Evolutionary conservation across 805 yeast species (phyloP).

Genomic region (Ogataea parapolymorpha): DNA sequence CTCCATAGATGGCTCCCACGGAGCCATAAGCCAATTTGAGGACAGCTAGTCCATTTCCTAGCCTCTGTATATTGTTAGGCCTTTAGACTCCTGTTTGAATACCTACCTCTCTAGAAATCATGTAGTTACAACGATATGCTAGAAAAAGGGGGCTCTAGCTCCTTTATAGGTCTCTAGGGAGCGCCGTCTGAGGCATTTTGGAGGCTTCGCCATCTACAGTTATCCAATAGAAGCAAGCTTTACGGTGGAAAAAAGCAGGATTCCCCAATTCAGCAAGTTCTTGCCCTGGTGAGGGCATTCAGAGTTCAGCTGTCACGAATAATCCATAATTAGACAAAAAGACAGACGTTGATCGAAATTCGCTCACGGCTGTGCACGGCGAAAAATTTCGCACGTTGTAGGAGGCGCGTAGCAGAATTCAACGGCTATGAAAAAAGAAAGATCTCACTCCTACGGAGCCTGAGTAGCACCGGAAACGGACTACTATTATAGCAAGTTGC

Average conservation of each 20-base stretch:
- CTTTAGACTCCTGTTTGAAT: not conserved
- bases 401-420: not conserved
- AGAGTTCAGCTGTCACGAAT: not conserved
- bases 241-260: not conserved
- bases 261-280: not conserved
- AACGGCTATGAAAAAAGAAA: not conserved
- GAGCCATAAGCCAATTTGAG: conserved; percentile 27
- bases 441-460: no score
- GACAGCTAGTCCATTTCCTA: conserved; percentile 4
- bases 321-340: not conserved
- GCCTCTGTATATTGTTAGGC: conserved; percentile 3
- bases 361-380: conserved; percentile 8
- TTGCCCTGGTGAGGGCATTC: not conserved
- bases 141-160: not conserved
- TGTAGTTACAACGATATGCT: not conserved
- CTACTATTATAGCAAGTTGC: no score
- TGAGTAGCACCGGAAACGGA: no score
- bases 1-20: conserved; percentile 63
- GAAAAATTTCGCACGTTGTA: not conserved
- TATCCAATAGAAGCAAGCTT: not conserved
- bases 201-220: not conserved
- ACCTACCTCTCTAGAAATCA: not conserved
- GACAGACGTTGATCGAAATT: not conserved
- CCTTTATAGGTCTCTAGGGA: not conserved
- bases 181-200: not conserved